Base-by-base conservation (phyloP, 345 rosid species). In the Gossypium herbaceum region DNA sequence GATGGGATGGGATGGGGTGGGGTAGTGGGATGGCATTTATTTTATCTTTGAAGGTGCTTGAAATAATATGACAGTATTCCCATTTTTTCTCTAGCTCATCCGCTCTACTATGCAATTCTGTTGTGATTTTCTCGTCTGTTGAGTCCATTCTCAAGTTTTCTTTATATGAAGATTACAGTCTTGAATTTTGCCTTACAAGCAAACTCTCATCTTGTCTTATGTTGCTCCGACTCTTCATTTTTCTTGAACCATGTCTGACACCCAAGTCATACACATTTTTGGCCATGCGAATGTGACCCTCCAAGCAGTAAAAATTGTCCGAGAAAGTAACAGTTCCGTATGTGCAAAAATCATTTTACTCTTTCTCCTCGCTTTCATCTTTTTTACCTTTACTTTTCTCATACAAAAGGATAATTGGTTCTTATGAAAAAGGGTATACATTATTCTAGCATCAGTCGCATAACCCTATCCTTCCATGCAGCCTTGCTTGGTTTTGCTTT, bases 111-210 rank as follows among this genome's bases (percentile, higher is more conserved):
- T 68, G 22, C 19, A 68, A 52, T 51, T 51, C 73, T 17, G 8
- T 29, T 51, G 60, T 51, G 57, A 50, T 69, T 69, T 39, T 51
- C 22, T 25, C 3, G 10, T 68, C 22, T 69, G 22, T 68, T 25
- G 24, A 50, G 24, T 69, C 4, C 24, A 16, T 25, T 50, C 58
- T 17, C 22, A 51, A 68, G 73, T 51, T 68, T 7, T 22, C 70
- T 65, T 67, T 67, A 22, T 48, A 24, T 48, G 72, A 68, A 13
- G n/a, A 66, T 44, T 20, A 45, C 39, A 47, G 7, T 47, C 50
- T 68, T 68, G 43, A 68, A 22, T 68, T 50, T 68, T 68, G 7
- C 72, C 72, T 15, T 68, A 16, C n/a, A 68, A 12, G 7, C 19
- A 68, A 11, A 50, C 20, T 56, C 20, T 34, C 16, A 15, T 68